Conservation (phyloP, 768 basidiomycete genomes). For the Amanita subjunquillea region DNA sequence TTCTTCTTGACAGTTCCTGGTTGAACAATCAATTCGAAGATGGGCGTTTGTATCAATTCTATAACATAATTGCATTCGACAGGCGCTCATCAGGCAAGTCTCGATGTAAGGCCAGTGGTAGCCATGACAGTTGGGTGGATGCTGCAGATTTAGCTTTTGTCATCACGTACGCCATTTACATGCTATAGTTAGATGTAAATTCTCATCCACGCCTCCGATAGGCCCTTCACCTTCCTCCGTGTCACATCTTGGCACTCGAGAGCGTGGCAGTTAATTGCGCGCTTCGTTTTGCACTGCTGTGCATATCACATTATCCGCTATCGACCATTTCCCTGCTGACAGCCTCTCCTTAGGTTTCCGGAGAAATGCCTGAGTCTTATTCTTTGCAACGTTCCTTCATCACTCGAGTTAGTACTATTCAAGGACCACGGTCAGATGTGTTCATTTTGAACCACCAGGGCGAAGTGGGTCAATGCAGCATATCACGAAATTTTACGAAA, state of each 20-base stretch:
- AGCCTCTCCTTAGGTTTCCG: conserved; percentile 43
- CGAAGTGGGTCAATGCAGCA: conserved; percentile 49
- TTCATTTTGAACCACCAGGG: conserved; percentile 22
- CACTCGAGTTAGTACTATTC: conserved; percentile 43
- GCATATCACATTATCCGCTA: conserved; percentile 16
- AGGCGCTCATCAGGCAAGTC: conserved; percentile 56
- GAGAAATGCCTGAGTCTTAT: conserved; percentile 61
- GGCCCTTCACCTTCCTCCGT: conserved; percentile 53
- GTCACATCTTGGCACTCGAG: conserved; percentile 67
- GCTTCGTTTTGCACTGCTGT: conserved; percentile 58
- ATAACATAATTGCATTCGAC: conserved; percentile 72
- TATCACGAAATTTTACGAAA: conserved; percentile 52
- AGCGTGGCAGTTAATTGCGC: conserved; percentile 44
- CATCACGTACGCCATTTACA: conserved; percentile 36
- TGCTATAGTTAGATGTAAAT: background rate
- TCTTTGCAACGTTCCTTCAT: conserved; percentile 57
- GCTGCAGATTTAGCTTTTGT: conserved; percentile 68
- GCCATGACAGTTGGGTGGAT: conserved; percentile 68
- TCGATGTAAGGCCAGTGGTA: conserved; percentile 36
- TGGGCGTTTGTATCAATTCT: conserved; percentile 42
- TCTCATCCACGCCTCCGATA: conserved; percentile 14
- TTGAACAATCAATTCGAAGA: conserved; percentile 58
- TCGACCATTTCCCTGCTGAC: conserved; percentile 3
- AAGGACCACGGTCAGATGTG: background rate
- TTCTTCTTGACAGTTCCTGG: conserved; percentile 64